A percentile compares a stretch with the other conserved stretches of the same genome.
Conservation (phyloP, 495 filamentous ascomycete genomes). For the Staphylotrichum longicolle region DNA sequence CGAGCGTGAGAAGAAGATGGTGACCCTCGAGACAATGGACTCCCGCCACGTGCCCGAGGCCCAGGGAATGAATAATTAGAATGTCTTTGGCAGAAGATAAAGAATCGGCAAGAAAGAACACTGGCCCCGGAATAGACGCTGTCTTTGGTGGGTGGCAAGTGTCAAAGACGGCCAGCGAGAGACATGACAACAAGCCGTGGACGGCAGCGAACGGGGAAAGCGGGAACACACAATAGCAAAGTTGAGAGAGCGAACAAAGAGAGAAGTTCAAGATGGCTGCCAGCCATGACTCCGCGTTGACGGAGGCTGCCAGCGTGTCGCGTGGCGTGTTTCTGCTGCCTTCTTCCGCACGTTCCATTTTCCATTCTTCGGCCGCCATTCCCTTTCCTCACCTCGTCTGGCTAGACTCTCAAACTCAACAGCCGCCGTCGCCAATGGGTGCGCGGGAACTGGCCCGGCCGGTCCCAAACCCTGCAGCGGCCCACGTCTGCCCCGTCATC, state of each 20-base stretch:
- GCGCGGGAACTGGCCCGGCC: conserved; percentile 22
- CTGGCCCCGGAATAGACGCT: conserved; percentile 10
- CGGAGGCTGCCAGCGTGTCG: conserved; percentile 11
- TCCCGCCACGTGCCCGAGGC: conserved; percentile 3
- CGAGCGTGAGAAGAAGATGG: conserved; percentile 1
- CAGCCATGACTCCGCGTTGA: not conserved
- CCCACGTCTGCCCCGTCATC: conserved; percentile 10
- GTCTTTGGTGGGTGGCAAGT: conserved; percentile 8
- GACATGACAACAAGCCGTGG: conserved; percentile 22
- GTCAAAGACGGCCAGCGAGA: conserved; percentile 14
- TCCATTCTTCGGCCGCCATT: not conserved
- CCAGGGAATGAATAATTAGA: not conserved
- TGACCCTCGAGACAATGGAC: conserved; percentile 3
- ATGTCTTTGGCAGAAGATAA: conserved; percentile 3
- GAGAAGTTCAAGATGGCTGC: not conserved
- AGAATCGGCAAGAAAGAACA: conserved; percentile 17
- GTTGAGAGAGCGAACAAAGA: conserved; percentile 9
- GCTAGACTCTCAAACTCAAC: not conserved
- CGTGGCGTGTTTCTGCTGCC: not conserved
- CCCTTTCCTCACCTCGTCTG: not conserved
- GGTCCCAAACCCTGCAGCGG: conserved; percentile 14
- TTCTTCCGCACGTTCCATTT: not conserved
- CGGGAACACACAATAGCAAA: conserved; percentile 2
- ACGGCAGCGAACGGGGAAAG: conserved; percentile 1
- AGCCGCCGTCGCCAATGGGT: conserved; percentile 19